These are phyloP conservation scores for Umbelopsis sp. DNA, from an alignment of 371 early-diverging fungal genomes.

Conservation along the genomic window DNA sequence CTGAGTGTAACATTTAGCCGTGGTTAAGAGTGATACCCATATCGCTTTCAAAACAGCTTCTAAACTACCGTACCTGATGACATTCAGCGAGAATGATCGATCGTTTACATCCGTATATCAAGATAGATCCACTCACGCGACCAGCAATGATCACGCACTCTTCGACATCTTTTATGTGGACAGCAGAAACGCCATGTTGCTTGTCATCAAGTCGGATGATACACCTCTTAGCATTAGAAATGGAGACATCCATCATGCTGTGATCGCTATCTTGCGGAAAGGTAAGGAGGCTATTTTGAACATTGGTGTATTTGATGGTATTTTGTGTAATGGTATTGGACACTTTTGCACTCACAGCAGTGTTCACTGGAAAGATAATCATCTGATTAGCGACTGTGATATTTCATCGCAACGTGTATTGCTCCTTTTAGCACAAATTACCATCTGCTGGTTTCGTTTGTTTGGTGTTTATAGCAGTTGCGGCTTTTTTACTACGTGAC, in stretches of 20 bases:
- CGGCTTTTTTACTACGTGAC: conserved; percentile 43
- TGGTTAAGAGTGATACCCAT: too few species aligned
- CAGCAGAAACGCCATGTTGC: conserved; percentile 44
- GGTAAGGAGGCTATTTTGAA: conserved; percentile 14
- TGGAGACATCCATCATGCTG: conserved; percentile 49
- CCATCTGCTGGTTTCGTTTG: neutral
- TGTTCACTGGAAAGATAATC: conserved; percentile 19
- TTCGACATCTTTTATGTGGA: conserved; percentile 70
- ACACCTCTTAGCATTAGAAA: conserved; percentile 58
- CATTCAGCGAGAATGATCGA: conserved; percentile 69
- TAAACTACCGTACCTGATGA: conserved; percentile 65
- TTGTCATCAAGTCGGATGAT: conserved; percentile 48
- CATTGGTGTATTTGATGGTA: conserved; percentile 12
- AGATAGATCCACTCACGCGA: conserved; percentile 68
- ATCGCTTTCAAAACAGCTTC: too few species aligned
- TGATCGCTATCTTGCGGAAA: neutral
- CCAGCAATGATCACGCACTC: conserved; percentile 66
- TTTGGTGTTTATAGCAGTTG: conserved; percentile 17
- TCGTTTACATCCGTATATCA: conserved; percentile 63
- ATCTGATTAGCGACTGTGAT: neutral
- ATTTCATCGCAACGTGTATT: neutral
- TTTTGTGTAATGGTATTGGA: neutral
- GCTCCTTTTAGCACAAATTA: neutral
- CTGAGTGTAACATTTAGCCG: conserved; percentile 32
- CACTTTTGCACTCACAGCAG: neutral